Evolutionary conservation across 2,329 filamentous ascomycete genomes (phyloP).

Genomic region (Rugonectria rugulosa): DNA sequence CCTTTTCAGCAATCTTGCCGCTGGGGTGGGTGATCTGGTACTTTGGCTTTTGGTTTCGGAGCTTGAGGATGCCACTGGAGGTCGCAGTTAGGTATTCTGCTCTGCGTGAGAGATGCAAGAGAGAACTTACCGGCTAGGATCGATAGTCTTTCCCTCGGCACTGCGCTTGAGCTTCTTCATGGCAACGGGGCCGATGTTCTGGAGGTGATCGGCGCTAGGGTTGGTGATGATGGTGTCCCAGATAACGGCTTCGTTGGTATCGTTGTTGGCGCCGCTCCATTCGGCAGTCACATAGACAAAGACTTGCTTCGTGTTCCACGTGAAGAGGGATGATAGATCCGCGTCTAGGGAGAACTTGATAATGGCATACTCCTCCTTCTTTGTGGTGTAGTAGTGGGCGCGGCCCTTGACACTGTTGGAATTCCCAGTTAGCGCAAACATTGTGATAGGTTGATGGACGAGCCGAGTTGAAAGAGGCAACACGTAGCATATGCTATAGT

Average conservation of each 20-base stretch:
- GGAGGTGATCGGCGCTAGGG: conserved; percentile 68
- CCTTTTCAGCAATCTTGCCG: conserved; percentile 76
- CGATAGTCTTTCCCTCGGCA: conserved; percentile 66
- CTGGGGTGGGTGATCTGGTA: conserved; percentile 95
- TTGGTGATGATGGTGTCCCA: conserved; percentile 95
- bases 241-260: conserved; percentile 80
- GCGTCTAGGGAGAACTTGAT: conserved; percentile 93
- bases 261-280: conserved; percentile 56
- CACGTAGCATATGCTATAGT: no score
- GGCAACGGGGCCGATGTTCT: conserved; percentile 65
- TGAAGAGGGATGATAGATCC: conserved; percentile 91
- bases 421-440: conserved; percentile 16
- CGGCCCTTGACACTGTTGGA: conserved; percentile 78
- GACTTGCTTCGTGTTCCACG: conserved; percentile 99
- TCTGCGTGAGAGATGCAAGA: background rate
- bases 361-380: conserved; percentile 95
- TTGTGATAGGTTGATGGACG: background rate
- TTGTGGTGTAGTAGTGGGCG: conserved; percentile 93
- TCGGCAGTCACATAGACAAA: conserved; percentile 95
- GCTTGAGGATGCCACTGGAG: conserved; percentile 72
- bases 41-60: conserved; percentile 89
- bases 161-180: conserved; percentile 69
- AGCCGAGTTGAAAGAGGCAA: no score
- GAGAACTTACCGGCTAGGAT: conserved; percentile 59
- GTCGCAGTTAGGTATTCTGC: conserved; percentile 1